Base-by-base conservation (phyloP, 768 basidiomycete genomes). In the Royoungia palumana region DNA sequence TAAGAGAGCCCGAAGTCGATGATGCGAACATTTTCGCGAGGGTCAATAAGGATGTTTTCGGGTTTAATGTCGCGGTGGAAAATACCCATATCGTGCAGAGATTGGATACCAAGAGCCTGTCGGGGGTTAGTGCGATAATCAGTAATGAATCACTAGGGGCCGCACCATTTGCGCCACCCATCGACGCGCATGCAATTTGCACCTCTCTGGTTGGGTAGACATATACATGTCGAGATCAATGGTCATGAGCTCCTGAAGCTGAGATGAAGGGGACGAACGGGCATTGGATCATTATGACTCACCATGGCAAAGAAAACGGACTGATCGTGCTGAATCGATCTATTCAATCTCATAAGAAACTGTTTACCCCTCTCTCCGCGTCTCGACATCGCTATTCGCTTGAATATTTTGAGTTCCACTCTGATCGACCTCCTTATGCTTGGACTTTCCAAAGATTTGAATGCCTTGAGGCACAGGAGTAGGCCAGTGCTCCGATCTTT, bases 31-130 rank as follows among this genome's bases (percentile, higher is more conserved):
- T 75, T 75, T 41, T 66, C 66, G 5, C 57, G 59, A 7, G 49
- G 52, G 51, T 75, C 75, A 43, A 87, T 70, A n/a, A 87, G 73
- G 36, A 88, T 75, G 50, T 87, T 87, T 68, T 81, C 81, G 4
- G 82, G 76, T 58, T 87, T 87, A 47, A 88, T 75, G 52, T 86
- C 83, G 13, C 83, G 75, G 63, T 86, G 83, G 27, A 86, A 75
- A 46, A 87, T 78, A 36, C 82, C 82, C 61, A 81, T 74, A 21
- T 65, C 65, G 54, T 86, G 83, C 35, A 87, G 63, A 35, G 67
- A 61, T 4, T 64, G 50, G n/a, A 76, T 58, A 1, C 74, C 75
- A 25, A 69, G 67, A 6, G 68, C 66, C 74, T 76, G n/a, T 19
- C 34, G n/a, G 19, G 42, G 5, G 11, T 50, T 35, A 47, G 46